Conservation (phyloP, 2,329 filamentous ascomycete genomes). For the Albophoma yamanashiensis region DNA sequence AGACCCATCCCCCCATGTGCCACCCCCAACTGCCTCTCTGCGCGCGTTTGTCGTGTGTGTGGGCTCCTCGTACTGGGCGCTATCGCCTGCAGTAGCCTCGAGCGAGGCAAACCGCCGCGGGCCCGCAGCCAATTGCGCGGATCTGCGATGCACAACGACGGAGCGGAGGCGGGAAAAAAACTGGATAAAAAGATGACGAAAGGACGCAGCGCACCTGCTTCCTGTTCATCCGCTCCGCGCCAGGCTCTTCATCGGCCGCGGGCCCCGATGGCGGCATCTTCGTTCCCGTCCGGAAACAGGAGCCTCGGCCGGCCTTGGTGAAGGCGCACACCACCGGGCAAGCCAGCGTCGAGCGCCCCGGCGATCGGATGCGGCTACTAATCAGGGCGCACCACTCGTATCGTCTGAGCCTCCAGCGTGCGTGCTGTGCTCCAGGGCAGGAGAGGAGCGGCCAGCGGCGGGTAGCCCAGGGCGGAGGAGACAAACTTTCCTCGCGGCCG, state of each 20-base stretch:
- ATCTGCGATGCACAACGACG: background rate
- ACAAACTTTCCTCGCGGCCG: background rate
- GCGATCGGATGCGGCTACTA: constrained; percentile 1
- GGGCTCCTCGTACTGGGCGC: constrained; percentile 1
- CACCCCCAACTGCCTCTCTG: background rate
- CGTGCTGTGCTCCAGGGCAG: background rate
- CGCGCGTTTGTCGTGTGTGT: background rate
- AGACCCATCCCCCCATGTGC: background rate
- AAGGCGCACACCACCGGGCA: background rate
- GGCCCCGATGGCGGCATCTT: background rate
- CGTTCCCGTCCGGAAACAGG: background rate
- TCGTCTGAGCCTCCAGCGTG: background rate
- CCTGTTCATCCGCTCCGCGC: background rate
- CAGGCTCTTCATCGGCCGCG: background rate
- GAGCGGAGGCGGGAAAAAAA: background rate
- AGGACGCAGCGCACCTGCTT: background rate
- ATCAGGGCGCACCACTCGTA: background rate
- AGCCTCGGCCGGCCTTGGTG: background rate
- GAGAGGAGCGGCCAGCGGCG: background rate
- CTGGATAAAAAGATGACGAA: background rate
- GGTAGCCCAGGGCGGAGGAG: background rate
- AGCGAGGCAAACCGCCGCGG: background rate
- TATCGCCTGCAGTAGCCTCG: constrained; percentile 6
- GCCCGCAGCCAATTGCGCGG: background rate
- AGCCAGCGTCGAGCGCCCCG: background rate